Percentiles rank a stretch among this genome's conserved stretches.
Evolutionary conservation across 2,329 filamentous ascomycete species (phyloP).

Genomic region (Sporothrix pallida): DNA sequence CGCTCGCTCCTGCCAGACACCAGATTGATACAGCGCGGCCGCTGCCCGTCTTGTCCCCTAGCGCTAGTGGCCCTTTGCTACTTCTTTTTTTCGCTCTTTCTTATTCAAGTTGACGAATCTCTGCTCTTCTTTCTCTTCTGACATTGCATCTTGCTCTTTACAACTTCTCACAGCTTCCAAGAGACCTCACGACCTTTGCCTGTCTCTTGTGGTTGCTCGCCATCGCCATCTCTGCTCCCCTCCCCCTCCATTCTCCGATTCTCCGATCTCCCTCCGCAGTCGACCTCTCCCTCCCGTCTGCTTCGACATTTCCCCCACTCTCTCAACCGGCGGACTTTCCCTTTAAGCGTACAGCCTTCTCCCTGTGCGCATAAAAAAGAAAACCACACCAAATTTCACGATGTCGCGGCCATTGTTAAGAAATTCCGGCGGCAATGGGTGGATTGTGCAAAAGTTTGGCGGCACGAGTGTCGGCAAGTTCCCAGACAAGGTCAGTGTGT

Average conservation of each 20-base stretch:
- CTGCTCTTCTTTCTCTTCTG: slow-evolving; percentile 7
- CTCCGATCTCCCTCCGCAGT: background rate
- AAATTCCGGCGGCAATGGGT: slow-evolving; percentile 41
- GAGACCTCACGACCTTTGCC: slow-evolving; percentile 48
- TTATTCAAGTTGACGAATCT: background rate
- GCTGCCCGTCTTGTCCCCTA: slow-evolving; percentile 18
- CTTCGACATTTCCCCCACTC: background rate
- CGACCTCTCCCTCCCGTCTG: background rate
- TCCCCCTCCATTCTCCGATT: slow-evolving; percentile 18
- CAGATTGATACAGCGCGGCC: background rate
- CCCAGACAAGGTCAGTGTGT: slow-evolving; percentile 54
- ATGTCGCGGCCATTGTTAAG: slow-evolving; percentile 36
- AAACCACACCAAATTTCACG: slow-evolving; percentile 16
- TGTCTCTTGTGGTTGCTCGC: slow-evolving; percentile 67
- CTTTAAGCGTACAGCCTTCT: slow-evolving; percentile 17
- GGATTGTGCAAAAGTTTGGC: slow-evolving; percentile 67
- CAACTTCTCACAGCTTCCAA: background rate
- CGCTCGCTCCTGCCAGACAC: slow-evolving; percentile 1
- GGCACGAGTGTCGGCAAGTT: slow-evolving; percentile 66
- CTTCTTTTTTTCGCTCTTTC: slow-evolving; percentile 17
- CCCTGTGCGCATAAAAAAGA: background rate
- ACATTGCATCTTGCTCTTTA: slow-evolving; percentile 18
- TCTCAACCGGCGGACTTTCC: background rate
- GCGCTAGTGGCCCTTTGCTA: slow-evolving; percentile 13
- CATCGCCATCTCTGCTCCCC: background rate